phyloP scores from a whole-genome alignment of 805 yeast species.

The Isabelozyma rhagii region DNA sequence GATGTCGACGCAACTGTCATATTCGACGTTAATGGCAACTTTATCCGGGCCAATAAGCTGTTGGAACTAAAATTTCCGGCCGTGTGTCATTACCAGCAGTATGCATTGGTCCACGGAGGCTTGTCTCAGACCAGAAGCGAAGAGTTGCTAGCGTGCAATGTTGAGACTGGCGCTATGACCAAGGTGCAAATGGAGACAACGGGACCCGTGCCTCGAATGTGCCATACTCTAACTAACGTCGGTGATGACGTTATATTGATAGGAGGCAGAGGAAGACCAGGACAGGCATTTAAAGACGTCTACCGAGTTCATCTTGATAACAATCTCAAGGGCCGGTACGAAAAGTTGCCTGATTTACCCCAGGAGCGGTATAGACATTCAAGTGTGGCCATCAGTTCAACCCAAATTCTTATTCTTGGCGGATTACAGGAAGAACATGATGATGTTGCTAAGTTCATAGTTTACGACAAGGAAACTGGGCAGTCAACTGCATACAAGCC shows the following conservation, averaged over 20 bases:
- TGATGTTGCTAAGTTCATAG: conserved; percentile 9
- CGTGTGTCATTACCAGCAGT: conserved; percentile 10
- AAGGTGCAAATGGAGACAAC: conserved; percentile 15
- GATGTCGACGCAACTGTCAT: no score
- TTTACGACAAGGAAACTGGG: conserved; percentile 15
- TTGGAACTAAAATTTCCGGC: conserved; percentile 42
- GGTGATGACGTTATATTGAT: conserved; percentile 34
- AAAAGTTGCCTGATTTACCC: conserved; percentile 32
- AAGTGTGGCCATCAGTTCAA: conserved; percentile 22
- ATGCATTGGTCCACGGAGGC: conserved; percentile 39
- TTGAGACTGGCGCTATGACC: conserved; percentile 9
- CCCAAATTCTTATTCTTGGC: conserved; percentile 47
- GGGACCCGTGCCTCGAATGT: conserved; percentile 46
- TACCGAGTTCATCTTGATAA: conserved; percentile 11
- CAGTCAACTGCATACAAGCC: conserved; percentile 10
- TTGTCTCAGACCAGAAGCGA: conserved; percentile 27
- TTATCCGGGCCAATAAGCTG: not conserved
- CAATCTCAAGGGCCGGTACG: not conserved
- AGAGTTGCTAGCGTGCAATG: conserved; percentile 3
- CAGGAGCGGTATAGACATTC: conserved; percentile 51
- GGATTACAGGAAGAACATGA: conserved; percentile 28
- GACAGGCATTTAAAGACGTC: conserved; percentile 33
- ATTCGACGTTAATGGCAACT: no score
- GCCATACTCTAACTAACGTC: conserved; percentile 49
- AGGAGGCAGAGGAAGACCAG: conserved; percentile 73